Base-by-base conservation (phyloP, 345 rosid genomes). In the Arabidopsis suecica region DNA sequence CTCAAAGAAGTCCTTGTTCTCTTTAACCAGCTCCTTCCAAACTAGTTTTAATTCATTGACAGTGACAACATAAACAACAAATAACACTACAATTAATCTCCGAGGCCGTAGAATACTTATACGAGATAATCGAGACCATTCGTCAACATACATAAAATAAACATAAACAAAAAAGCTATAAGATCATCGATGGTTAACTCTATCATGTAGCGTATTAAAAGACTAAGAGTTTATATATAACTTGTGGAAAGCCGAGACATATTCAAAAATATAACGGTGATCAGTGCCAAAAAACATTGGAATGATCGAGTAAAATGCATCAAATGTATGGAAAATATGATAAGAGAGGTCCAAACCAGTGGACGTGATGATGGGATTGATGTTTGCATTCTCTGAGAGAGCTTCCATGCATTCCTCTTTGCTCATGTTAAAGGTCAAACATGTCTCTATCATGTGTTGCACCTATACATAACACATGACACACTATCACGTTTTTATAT, bases 1-100 rank as follows among this genome's bases (percentile, higher is more conserved):
- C 62, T 58, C 28, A 14, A 58, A 58, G 28, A 58, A 58, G 0
- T 58, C 62, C 62, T 58, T 58, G 62, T 58, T 58, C 62, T 58
- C 62, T 36, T 58, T 58, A 3, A 34, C 62, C 25, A 58, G 44
- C 44, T 58, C 62, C 4, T 58, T 18, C 62, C 62, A 58, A 42
- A 34, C 62, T 58, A 58, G 5, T 34, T 57, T 57, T 13, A 54
- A 5, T 11, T n/a, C 23, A n/a, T n/a, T 47, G 23, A 16, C 16
- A 32, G 54, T 48, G 54, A 51, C 33, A 32, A n/a, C 41, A 33
- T 32, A 33, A n/a, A 56, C 40, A 5, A 25, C 8, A 25, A 25
- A 2, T 25, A 28, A 25, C 8, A 25, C 36, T 32, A 16, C 3
- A 49, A 1, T 13, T 44, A 44, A 13, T 14, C 18, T 13, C 6